Evolutionary conservation across 176 grass and related monocot species (phyloP).

Genomic region (sorghum (Sorghum bicolor)): DNA sequence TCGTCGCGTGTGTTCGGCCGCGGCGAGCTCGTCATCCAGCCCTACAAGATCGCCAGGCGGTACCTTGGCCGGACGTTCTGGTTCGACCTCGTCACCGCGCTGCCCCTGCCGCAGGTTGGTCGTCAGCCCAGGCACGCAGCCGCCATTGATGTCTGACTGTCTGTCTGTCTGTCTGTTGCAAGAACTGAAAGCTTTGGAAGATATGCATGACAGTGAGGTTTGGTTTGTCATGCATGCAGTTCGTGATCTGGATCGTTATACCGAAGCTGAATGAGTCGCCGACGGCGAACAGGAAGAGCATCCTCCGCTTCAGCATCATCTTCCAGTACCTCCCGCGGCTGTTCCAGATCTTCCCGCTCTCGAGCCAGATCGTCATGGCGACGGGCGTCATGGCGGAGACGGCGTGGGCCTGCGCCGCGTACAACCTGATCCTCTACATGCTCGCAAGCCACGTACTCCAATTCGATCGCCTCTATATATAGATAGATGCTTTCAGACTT

Average conservation of each 20-base stretch:
- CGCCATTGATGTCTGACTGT: neutral
- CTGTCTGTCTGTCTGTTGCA: neutral
- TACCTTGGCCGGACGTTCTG: constrained; percentile 64
- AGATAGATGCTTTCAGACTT: neutral
- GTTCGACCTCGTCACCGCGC: constrained; percentile 68
- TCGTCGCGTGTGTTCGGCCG: constrained; percentile 89
- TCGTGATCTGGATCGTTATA: constrained; percentile 70
- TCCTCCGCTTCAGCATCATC: constrained; percentile 72
- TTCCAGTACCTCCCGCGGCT: constrained; percentile 92
- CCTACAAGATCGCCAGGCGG: constrained; percentile 66
- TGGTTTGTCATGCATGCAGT: constrained; percentile 32
- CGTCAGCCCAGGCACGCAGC: neutral
- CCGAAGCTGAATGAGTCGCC: constrained; percentile 59
- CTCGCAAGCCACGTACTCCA: constrained; percentile 80
- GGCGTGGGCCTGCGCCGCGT: constrained; percentile 90
- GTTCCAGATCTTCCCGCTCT: constrained; percentile 86
- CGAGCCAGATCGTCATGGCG: constrained; percentile 66
- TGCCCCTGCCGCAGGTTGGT: constrained; percentile 83
- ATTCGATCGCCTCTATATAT: neutral
- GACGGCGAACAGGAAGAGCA: constrained; percentile 52
- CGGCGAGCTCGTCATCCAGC: constrained; percentile 86
- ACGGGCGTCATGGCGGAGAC: constrained; percentile 84
- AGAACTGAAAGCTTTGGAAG: neutral
- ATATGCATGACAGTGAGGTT: neutral
- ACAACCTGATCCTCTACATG: constrained; percentile 99